Evolutionary conservation across 805 yeast genomes (phyloP).

Genomic region (Wickerhamiella bombiphila): DNA sequence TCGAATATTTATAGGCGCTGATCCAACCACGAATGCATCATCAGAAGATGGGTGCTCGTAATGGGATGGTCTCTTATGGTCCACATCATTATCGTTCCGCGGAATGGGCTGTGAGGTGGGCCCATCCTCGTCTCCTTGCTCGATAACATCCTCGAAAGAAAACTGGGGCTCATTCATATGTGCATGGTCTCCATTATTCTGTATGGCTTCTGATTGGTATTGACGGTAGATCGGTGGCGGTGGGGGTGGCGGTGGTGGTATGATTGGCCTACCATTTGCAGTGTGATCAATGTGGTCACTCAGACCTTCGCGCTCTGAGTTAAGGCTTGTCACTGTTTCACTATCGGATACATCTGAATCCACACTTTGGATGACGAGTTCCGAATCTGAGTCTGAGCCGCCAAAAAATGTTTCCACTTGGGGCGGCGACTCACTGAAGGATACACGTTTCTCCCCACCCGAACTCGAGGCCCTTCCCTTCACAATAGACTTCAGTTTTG

Average conservation of each 20-base stretch:
- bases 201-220: not conserved
- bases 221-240: not conserved
- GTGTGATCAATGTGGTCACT: not conserved
- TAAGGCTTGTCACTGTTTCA: not conserved
- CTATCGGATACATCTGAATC: not conserved
- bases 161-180: slow-evolving; percentile 6
- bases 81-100: not conserved
- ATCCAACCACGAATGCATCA: slow-evolving; percentile 1
- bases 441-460: slow-evolving; percentile 13
- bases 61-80: not conserved
- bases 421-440: slow-evolving; percentile 16
- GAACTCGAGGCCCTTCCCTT: slow-evolving; percentile 14
- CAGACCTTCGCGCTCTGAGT: not conserved
- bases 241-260: not conserved
- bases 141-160: slow-evolving; percentile 8
- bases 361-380: not conserved
- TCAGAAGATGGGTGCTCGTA: not conserved
- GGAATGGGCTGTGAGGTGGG: not conserved
- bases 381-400: too few species aligned
- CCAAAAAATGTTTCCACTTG: slow-evolving; percentile 3
- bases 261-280: not conserved
- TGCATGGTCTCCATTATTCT: not conserved
- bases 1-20: slow-evolving; percentile 10
- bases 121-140: not conserved
- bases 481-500: slow-evolving; percentile 14